Evolutionary conservation across 31 red algal genomes (phyloP), one percentile per base, ranked within the genome.

Genomic region (Asparagopsis taxiformis): DNA sequence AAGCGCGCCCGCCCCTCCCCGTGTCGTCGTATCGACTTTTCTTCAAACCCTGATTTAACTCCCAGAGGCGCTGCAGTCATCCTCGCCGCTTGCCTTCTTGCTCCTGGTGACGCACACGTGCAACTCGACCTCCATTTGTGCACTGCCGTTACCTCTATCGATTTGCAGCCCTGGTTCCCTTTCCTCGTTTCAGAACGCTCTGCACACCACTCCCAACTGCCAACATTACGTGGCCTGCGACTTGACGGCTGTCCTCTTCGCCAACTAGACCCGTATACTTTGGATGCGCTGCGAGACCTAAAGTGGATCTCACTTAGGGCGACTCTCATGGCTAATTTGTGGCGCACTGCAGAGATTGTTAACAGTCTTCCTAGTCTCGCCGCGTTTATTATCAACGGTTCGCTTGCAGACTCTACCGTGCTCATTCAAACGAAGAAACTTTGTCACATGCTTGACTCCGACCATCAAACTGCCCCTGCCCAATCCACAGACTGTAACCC

Each of bases 301-400:
- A 68, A 59, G 10, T 85, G 81, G 81, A 54, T 85, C 22, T 85
- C 81, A 10, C 69, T 85, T 49, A 68, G 81, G 20, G 29, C 19
- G 23, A 64, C 81, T 28, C 26, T 33, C 44, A 56, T 85, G 9
- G 32, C 60, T 31, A 85, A 85, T 35, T 49, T 75, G 0, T 68
- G 70, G 69, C 58, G 81, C 22, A 49, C 49, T 34, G 59, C 81
- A 5, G 81, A 85, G 15, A 48, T 85, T 23, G 44, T 85, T 22
- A 51, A 68, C 26, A 31, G 23, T 15, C 51, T 85, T 22, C 81
- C 70, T 0, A 52, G 19, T 35, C 70, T 85, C 17, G 32, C 46
- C 39, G 81, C 70, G 24, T 68, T 59, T 33, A 36, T 85, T 9
- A 35, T 85, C 31, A 41, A 30, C 3, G 70, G 70, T 33, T 39